Percentiles rank a stretch among this genome's conserved stretches.
Conservation (phyloP, 2,329 filamentous ascomycete species). For the Epichloe brachyelytri region DNA sequence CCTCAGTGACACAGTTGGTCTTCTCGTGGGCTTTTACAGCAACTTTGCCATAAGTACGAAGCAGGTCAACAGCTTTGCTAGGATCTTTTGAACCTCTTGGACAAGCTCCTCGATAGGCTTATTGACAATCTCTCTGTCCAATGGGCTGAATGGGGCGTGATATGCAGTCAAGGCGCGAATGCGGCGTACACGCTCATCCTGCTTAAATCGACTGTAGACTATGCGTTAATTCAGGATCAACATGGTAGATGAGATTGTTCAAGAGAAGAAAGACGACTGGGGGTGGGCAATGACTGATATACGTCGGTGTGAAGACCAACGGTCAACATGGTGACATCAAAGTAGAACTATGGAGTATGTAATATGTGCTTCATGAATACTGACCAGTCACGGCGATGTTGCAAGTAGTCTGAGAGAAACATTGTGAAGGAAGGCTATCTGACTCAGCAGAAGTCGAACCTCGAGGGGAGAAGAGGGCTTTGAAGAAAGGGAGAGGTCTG, state of each 20-base stretch:
- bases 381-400: slow-evolving; percentile 59
- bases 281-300: neutral
- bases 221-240: slow-evolving; percentile 15
- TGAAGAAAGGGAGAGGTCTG: neutral
- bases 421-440: slow-evolving; percentile 13
- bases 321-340: neutral
- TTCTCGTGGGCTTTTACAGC: slow-evolving; percentile 70
- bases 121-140: slow-evolving; percentile 55
- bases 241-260: neutral
- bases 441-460: neutral
- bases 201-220: slow-evolving; percentile 56
- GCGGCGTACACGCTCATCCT: slow-evolving; percentile 57
- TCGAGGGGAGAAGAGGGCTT: neutral
- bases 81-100: slow-evolving; percentile 58
- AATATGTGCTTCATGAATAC: slow-evolving; percentile 3
- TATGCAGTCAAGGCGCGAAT: slow-evolving; percentile 57
- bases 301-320: neutral
- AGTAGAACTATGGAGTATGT: neutral
- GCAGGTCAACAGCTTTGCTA: slow-evolving; percentile 55
- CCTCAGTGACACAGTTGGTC: slow-evolving; percentile 83
- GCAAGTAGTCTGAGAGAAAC: slow-evolving; percentile 45
- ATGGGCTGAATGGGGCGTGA: slow-evolving; percentile 46
- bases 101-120: slow-evolving; percentile 70
- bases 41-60: slow-evolving; percentile 79
- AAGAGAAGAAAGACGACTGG: neutral